phyloP scores from a whole-genome alignment of 108 stramenopile genomes.

The Pseudonitzschia delicatissima region DNA sequence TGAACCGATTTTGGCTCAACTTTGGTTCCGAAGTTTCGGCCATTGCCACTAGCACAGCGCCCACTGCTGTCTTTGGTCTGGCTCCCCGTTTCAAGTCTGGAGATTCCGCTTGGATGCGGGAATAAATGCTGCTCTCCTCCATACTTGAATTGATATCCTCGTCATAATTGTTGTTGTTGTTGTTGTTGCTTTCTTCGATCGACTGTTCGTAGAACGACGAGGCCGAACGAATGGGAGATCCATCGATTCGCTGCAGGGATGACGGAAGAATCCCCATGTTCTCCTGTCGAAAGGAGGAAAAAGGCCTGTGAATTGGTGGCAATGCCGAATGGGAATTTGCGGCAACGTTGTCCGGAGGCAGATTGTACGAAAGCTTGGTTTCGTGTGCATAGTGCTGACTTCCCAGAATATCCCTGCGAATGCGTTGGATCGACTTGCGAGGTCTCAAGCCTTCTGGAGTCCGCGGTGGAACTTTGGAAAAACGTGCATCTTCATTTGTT shows the following conservation, averaged over 20 bases:
- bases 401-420: slow-evolving; percentile 29
- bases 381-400: background rate
- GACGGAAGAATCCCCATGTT: background rate
- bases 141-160: background rate
- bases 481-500: background rate
- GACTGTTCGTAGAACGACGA: slow-evolving; percentile 6
- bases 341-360: background rate
- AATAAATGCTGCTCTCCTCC: background rate
- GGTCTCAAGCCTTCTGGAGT: slow-evolving; percentile 38
- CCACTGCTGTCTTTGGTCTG: slow-evolving; percentile 37
- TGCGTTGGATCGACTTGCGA: slow-evolving; percentile 16
- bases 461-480: slow-evolving; percentile 1
- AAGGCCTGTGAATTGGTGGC: background rate
- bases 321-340: no score
- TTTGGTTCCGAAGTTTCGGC: slow-evolving; percentile 4
- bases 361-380: background rate
- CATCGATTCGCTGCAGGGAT: background rate
- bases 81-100: slow-evolving; percentile 28
- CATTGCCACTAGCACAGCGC: slow-evolving; percentile 27
- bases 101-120: slow-evolving; percentile 18
- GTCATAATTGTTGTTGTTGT: background rate
- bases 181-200: background rate
- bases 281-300: background rate
- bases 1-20: no score
- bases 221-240: background rate